Evolutionary conservation across 1,139 yeast species (phyloP).

Genomic region (Arxiozyma slooffiae): DNA sequence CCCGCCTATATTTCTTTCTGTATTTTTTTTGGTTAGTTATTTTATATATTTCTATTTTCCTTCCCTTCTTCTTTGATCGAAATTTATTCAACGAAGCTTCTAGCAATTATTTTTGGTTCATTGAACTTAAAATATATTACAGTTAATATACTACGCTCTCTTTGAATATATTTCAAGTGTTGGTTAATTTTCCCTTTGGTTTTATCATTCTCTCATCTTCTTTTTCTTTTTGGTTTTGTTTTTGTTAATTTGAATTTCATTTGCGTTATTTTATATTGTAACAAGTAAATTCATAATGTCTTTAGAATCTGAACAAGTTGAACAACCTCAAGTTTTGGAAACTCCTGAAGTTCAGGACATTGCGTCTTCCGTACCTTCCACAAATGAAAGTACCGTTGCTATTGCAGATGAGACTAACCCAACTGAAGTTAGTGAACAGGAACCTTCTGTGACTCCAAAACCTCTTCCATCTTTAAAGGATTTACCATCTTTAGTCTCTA

Average conservation of each 20-base stretch:
- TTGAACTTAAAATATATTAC: conserved; percentile 1
- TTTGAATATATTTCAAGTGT: neutral
- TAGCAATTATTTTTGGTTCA: neutral
- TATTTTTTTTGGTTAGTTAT: neutral
- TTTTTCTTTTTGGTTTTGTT: too few relatives aligned
- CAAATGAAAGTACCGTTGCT: neutral
- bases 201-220: neutral
- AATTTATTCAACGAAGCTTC: neutral
- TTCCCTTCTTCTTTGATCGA: neutral
- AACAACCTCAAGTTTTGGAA: conserved; percentile 1
- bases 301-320: conserved; percentile 1
- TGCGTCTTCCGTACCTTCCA: neutral
- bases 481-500: conserved; percentile 64
- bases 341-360: neutral
- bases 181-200: conserved; percentile 3
- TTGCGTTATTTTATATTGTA: neutral
- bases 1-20: neutral
- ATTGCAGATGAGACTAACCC: neutral
- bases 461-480: conserved; percentile 41
- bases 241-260: too few relatives aligned
- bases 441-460: conserved; percentile 8
- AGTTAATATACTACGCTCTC: neutral
- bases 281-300: neutral
- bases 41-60: too few relatives aligned
- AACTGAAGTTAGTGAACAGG: conserved; percentile 1